Evolutionary conservation across 495 filamentous ascomycete species (phyloP).

Genomic region (Filosporella fistucella): DNA sequence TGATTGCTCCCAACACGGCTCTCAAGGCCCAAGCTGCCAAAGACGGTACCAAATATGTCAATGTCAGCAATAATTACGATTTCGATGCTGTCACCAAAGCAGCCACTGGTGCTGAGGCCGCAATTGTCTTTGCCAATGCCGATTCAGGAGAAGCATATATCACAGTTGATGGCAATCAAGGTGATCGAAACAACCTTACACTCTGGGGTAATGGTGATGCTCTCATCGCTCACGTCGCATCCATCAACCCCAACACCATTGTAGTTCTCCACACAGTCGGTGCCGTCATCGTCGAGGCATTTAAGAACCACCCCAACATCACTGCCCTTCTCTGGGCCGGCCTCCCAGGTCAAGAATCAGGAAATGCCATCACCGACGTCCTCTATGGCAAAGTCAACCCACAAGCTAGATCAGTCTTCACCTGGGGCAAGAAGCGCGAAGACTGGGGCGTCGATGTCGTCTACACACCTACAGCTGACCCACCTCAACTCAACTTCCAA

Average conservation of each 20-base stretch:
- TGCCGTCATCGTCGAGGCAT: conserved; percentile 72
- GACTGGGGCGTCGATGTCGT: conserved; percentile 75
- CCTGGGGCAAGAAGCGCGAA: conserved; percentile 68
- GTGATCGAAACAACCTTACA: conserved; percentile 91
- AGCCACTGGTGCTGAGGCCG: conserved; percentile 63
- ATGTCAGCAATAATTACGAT: conserved; percentile 73
- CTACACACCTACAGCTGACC: conserved; percentile 67
- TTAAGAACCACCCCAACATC: conserved; percentile 81
- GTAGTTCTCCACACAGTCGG: conserved; percentile 87
- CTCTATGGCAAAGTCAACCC: conserved; percentile 90
- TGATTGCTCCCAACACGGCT: conserved; percentile 81
- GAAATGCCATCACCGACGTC: conserved; percentile 85
- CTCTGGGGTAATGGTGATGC: conserved; percentile 79
- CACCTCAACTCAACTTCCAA: conserved; percentile 76
- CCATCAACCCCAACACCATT: conserved; percentile 82
- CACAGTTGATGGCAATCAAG: conserved; percentile 74
- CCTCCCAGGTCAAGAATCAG: conserved; percentile 86
- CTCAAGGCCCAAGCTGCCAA: conserved; percentile 67
- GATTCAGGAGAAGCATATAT: conserved; percentile 88
- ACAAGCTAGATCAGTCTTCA: conserved; percentile 81
- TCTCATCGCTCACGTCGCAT: conserved; percentile 72
- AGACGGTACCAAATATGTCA: conserved; percentile 60
- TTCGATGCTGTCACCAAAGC: conserved; percentile 50
- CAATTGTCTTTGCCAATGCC: conserved; percentile 86
- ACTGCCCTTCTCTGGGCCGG: conserved; percentile 94